Evolutionary conservation across 129 eudicot genomes (phyloP).

Genomic region (Flaveria linearis): DNA sequence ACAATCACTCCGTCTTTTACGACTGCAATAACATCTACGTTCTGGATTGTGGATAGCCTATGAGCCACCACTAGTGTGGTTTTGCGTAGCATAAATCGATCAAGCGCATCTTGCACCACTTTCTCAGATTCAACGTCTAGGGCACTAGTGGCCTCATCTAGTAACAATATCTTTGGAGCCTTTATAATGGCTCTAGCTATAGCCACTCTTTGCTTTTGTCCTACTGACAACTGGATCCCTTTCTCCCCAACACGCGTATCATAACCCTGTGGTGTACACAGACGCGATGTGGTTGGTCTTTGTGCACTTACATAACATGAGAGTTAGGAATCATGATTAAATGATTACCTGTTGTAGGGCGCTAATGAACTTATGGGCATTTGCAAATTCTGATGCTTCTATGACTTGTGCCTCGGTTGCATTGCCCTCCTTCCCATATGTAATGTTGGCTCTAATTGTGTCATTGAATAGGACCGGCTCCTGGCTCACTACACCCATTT

Average conservation of each 20-base stretch:
- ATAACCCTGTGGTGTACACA: neutral
- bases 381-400: conserved; percentile 10
- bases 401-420: conserved; percentile 7
- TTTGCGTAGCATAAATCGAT: conserved; percentile 1
- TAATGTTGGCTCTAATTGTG: conserved; percentile 11
- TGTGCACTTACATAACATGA: too few relatives aligned
- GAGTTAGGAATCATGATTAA: neutral
- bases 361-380: conserved; percentile 12
- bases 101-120: conserved; percentile 20
- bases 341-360: neutral
- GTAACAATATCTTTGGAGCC: conserved; percentile 18
- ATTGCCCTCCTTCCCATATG: conserved; percentile 10
- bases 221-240: conserved; percentile 7
- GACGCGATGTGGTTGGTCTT: neutral
- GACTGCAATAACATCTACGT: neutral
- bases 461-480: conserved; percentile 14
- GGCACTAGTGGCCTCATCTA: conserved; percentile 16
- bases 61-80: conserved; percentile 15
- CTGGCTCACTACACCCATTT: conserved; percentile 37
- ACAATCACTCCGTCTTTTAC: conserved; percentile 1
- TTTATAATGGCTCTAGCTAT: conserved; percentile 3
- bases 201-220: conserved; percentile 18
- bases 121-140: conserved; percentile 2
- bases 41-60: conserved; percentile 6
- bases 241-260: neutral